Conservation (phyloP, 345 rosid genomes). For the Geranium brycei region DNA sequence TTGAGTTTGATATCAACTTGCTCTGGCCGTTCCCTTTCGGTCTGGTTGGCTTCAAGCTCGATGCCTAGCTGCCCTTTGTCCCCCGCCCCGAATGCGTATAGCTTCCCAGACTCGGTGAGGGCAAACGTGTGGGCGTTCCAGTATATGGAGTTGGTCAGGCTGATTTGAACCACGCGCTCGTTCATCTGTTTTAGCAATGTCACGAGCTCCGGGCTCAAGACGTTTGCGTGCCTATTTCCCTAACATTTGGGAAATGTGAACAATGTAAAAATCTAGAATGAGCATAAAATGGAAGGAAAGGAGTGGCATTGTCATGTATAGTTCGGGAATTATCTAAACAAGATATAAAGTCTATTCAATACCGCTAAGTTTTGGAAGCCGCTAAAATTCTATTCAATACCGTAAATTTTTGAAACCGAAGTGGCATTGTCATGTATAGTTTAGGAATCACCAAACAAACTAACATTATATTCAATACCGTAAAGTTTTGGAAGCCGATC, state of each 20-base stretch:
- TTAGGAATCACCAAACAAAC: too few relatives aligned
- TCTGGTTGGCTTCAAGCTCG: constrained; percentile 48
- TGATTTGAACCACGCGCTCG: constrained; percentile 73
- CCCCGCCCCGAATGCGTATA: constrained; percentile 84
- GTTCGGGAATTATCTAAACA: too few relatives aligned
- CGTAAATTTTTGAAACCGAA: too few relatives aligned
- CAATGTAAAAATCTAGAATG: not conserved
- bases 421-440: too few relatives aligned
- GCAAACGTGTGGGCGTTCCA: constrained; percentile 93
- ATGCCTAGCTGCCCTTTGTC: constrained; percentile 91
- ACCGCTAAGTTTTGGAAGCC: too few relatives aligned
- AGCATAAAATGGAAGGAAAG: too few relatives aligned
- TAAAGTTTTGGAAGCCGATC: too few relatives aligned
- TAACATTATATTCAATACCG: too few relatives aligned
- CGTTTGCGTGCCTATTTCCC: constrained; percentile 58
- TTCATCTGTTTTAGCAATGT: constrained; percentile 57
- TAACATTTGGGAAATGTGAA: constrained; percentile 10
- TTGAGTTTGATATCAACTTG: constrained; percentile 57
- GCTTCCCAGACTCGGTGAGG: constrained; percentile 65
- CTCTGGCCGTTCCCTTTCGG: constrained; percentile 70
- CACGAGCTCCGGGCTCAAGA: constrained; percentile 58
- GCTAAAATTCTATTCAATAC: too few relatives aligned
- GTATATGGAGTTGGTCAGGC: constrained; percentile 68
- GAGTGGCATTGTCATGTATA: too few relatives aligned
- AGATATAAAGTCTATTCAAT: too few relatives aligned